These are phyloP conservation scores for Takakia lepidozioides DNA, from an alignment of 225 moss, liverwort and hornwort species.

Conservation along the genomic window DNA sequence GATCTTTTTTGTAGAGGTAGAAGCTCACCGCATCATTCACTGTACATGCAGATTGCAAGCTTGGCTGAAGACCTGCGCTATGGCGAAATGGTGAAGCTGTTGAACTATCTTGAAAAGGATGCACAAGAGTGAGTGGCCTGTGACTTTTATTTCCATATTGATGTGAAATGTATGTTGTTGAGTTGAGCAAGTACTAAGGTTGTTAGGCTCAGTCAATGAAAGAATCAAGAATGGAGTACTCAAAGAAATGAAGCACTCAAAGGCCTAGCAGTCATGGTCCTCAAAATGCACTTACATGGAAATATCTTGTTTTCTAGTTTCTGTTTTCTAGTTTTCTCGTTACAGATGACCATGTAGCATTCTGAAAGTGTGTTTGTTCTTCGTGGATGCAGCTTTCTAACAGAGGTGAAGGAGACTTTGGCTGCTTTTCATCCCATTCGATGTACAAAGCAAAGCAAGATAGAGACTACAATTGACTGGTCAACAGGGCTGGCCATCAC, in stretches of 20 bases:
- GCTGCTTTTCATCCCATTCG: conserved; percentile 82
- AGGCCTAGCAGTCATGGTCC: not conserved
- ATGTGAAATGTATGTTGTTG: too few species aligned
- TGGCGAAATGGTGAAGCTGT: conserved; percentile 62
- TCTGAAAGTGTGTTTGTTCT: not conserved
- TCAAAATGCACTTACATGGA: too few species aligned
- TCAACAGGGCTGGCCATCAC: conserved; percentile 39
- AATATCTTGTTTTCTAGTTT: not conserved
- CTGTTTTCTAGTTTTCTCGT: not conserved
- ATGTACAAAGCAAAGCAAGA: conserved; percentile 62
- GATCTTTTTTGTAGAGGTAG: not conserved
- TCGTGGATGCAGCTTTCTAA: conserved; percentile 41
- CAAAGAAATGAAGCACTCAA: not conserved
- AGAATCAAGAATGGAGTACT: not conserved
- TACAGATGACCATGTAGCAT: not conserved
- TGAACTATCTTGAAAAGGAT: conserved; percentile 58
- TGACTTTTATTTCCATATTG: too few species aligned
- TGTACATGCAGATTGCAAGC: conserved; percentile 64
- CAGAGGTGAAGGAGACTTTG: conserved; percentile 50
- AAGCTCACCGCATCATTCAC: too few species aligned
- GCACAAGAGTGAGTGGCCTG: conserved; percentile 42
- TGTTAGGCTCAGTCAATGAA: not conserved
- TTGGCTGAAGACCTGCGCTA: conserved; percentile 63
- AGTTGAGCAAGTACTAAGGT: not conserved
- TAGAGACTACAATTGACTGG: conserved; percentile 40